These are phyloP conservation scores for Plasmodium inui DNA, from an alignment of 169 alveolate species.

Conservation along the genomic window DNA sequence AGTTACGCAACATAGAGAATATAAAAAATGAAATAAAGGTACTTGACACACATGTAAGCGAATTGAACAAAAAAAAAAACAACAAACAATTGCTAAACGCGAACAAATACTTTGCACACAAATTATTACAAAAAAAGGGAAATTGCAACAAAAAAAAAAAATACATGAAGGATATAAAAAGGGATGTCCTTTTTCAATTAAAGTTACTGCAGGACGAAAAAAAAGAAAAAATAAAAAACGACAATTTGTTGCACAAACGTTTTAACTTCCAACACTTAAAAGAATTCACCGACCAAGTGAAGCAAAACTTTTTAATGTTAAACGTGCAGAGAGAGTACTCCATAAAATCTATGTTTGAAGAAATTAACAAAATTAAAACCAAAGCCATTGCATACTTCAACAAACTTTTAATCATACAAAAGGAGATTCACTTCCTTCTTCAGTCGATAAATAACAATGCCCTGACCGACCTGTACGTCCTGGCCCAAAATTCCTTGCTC, in stretches of 20 bases:
- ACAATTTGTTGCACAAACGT: slow-evolving; percentile 6
- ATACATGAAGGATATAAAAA: slow-evolving; percentile 21
- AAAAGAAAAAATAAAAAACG: slow-evolving; percentile 13
- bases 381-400: slow-evolving; percentile 10
- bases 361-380: slow-evolving; percentile 10
- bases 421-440: slow-evolving; percentile 23
- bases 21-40: slow-evolving; percentile 27
- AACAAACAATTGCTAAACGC: neutral
- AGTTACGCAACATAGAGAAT: slow-evolving; percentile 12
- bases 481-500: slow-evolving; percentile 27
- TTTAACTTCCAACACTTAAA: neutral
- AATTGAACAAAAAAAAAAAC: slow-evolving; percentile 10
- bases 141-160: slow-evolving; percentile 11
- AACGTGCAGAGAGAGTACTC: slow-evolving; percentile 27
- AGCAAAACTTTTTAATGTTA: slow-evolving; percentile 13
- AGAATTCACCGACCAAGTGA: slow-evolving; percentile 37
- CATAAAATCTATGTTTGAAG: slow-evolving; percentile 32
- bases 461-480: slow-evolving; percentile 25
- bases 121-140: slow-evolving; percentile 12
- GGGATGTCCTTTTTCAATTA: slow-evolving; percentile 19
- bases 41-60: slow-evolving; percentile 15
- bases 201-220: slow-evolving; percentile 14
- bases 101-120: slow-evolving; percentile 38
- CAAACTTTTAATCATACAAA: slow-evolving; percentile 47
- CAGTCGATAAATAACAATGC: slow-evolving; percentile 28